Conservation (phyloP, 2,329 filamentous ascomycete genomes). For the Macrophomina tecta region DNA sequence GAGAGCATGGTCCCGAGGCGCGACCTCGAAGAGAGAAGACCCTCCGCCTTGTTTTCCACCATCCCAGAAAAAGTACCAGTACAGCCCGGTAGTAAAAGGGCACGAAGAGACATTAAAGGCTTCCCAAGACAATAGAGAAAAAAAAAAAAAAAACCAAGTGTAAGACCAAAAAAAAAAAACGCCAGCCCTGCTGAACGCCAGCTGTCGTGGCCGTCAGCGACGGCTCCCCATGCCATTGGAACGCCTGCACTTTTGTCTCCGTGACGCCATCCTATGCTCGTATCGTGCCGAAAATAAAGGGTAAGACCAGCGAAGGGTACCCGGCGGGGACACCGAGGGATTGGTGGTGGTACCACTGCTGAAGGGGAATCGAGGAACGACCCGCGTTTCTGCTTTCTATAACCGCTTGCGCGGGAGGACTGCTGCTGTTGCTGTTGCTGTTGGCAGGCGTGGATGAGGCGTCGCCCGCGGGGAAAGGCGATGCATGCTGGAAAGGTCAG, state of each 20-base stretch:
- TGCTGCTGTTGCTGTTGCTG: neutral
- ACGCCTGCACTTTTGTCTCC: conserved; percentile 48
- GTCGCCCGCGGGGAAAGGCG: conserved; percentile 36
- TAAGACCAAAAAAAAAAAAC: conserved; percentile 40
- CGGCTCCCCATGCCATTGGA: conserved; percentile 43
- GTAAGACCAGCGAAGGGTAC: conserved; percentile 16
- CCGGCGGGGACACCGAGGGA: neutral
- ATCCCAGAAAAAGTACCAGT: conserved; percentile 27
- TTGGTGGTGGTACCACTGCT: conserved; percentile 25
- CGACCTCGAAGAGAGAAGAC: neutral
- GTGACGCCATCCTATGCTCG: conserved; percentile 51
- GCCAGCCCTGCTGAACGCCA: conserved; percentile 46
- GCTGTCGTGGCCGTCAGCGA: conserved; percentile 39
- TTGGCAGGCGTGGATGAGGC: neutral
- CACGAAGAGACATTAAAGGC: conserved; percentile 24
- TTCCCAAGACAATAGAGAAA: conserved; percentile 23
- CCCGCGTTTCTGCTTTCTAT: conserved; percentile 37
- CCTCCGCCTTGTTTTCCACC: conserved; percentile 22
- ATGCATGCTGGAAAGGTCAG: conserved; percentile 32
- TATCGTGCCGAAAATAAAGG: conserved; percentile 35
- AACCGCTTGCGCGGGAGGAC: conserved; percentile 21
- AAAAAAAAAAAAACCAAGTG: conserved; percentile 34
- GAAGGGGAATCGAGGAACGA: conserved; percentile 34
- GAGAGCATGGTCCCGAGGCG: conserved; percentile 8
- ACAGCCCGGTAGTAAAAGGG: conserved; percentile 19